Evolutionary conservation across 129 eudicot species (phyloP), one percentile per base, ranked within the genome.

Genomic region (Chrysanthemum makinoi): DNA sequence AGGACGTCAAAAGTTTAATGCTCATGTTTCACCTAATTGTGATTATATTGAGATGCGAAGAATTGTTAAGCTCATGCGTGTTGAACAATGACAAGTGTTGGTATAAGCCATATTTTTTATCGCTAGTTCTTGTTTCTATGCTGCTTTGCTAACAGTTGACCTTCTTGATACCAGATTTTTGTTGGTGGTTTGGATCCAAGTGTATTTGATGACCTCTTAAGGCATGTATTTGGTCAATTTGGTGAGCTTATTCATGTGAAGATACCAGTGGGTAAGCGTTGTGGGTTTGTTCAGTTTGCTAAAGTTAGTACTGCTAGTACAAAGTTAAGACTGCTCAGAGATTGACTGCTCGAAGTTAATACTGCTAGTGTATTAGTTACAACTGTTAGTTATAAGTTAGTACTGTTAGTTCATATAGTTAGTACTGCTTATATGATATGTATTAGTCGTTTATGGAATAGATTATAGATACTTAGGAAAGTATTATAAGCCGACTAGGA

Each of bases 281-380:
- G 99, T 35, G 99, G 99, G 15, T 94, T 94, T 77, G 99, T 94
- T 48, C 99, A 94, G 69, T 94, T 94, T 81, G 83, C 96, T n/a
- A 80, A 68, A n/a, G n/a, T n/a, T n/a, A n/a, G n/a, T n/a, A n/a
- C n/a, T 20, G 22, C 22, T 20, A 20, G 22, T 20, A 20, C 22
- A 20, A 20, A 20, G 0, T 20, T 20, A 20, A 20, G 22, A 20
- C n/a, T n/a, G n/a, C n/a, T 20, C 0, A 20, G 22, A 20, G 22
- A 20, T 20, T 20, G 1, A 1, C 22, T n/a, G n/a, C n/a, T 20
- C 0, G 22, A 20, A 20, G 22, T 20, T 20, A 20, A 20, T 20
- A n/a, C 1, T 20, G 22, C 22, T 20, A 20, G 1, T 20, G 22
- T 20, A 20, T 20, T 20, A 20, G 22, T 20, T 20, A 20, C 22